These are phyloP conservation scores for Penicillium parvum DNA, from an alignment of 495 filamentous ascomycete genomes.

Conservation along the genomic window DNA sequence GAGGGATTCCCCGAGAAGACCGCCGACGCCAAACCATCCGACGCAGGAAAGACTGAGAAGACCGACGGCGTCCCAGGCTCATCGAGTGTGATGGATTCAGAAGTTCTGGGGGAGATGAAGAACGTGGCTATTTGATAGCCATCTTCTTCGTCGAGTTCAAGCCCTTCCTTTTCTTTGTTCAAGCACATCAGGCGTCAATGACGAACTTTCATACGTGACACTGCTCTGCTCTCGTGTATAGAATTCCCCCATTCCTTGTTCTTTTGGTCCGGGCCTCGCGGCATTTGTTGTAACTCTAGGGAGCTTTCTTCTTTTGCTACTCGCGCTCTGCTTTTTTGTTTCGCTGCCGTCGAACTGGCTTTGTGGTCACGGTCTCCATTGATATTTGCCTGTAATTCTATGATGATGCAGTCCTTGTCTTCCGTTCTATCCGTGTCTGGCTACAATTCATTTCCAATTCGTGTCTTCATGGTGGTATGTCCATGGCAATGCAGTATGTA, in stretches of 20 bases:
- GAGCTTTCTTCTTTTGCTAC: conserved; percentile 12
- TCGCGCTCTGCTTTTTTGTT: conserved; percentile 13
- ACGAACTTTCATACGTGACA: conserved; percentile 20
- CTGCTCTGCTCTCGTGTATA: conserved; percentile 25
- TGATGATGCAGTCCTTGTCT: conserved; percentile 36
- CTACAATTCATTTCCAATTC: conserved; percentile 12
- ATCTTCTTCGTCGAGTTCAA: conserved; percentile 2
- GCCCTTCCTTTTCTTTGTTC: conserved; percentile 15
- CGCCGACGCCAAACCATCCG: conserved; percentile 10
- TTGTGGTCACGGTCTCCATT: conserved; percentile 18
- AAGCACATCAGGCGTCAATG: conserved; percentile 28
- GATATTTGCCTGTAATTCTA: conserved; percentile 37
- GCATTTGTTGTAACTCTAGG: conserved; percentile 35
- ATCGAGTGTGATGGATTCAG: conserved; percentile 30
- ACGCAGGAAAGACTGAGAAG: conserved; percentile 32
- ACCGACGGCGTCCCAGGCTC: conserved; percentile 25
- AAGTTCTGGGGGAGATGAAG: conserved; percentile 52
- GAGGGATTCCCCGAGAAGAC: conserved; percentile 27
- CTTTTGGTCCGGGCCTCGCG: conserved; percentile 14
- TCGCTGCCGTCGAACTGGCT: conserved; percentile 12
- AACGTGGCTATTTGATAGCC: conserved; percentile 48
- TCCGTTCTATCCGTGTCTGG: conserved; percentile 10
- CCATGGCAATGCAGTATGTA: no score
- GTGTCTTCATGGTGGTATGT: not conserved
- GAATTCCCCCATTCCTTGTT: conserved; percentile 15